Evolutionary conservation across 345 rosid species (phyloP), one percentile per base, ranked within the genome.

Genomic region (Syzygium grande): DNA sequence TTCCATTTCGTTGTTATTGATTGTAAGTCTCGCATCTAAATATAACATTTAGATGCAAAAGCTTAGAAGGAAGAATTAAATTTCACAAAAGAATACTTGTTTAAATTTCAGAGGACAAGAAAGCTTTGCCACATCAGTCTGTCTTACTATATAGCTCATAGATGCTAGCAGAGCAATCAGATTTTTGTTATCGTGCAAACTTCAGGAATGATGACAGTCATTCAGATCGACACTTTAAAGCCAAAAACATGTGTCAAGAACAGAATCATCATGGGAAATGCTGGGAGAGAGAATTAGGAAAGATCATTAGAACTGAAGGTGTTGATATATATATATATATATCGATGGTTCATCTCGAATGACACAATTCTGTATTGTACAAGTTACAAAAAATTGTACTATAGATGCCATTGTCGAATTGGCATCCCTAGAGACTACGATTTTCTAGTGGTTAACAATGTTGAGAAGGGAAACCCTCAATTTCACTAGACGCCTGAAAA

Each of bases 401-500:
- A 15, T 15, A 16, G 55, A 53, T 53, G 56, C 22, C 21, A 1
- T 6, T 17, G 56, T 53, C 7, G 15, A 53, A 53, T 53, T 53
- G 7, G 56, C 56, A 17, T 55, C 27, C 27, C 27, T 55, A 2
- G 59, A 55, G 59, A 55, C 59, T 53, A 53, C 0, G 10, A 5
- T 55, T 21, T 56, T 23, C 63, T 58, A 58, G 63, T 25, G n/a
- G 63, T 23, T 58, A 23, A 58, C 63, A 23, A 58, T 9, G 29
- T 58, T 58, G 63, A 58, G 63, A 23, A 58, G 13, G n/a, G n/a
- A 58, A 58, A 21, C 59, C 25, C 43, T 86, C 58, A 19, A 84
- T 73, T 88, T 87, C 13, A 88, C 61, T 43, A 88, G 84, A n/a
- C 19, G 52, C 87, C 91, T 68, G 52, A 87, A 91, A 46, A 77